These are phyloP conservation scores for Fusarium aywerte DNA, from an alignment of 2,329 filamentous ascomycete genomes.

Conservation along the genomic window DNA sequence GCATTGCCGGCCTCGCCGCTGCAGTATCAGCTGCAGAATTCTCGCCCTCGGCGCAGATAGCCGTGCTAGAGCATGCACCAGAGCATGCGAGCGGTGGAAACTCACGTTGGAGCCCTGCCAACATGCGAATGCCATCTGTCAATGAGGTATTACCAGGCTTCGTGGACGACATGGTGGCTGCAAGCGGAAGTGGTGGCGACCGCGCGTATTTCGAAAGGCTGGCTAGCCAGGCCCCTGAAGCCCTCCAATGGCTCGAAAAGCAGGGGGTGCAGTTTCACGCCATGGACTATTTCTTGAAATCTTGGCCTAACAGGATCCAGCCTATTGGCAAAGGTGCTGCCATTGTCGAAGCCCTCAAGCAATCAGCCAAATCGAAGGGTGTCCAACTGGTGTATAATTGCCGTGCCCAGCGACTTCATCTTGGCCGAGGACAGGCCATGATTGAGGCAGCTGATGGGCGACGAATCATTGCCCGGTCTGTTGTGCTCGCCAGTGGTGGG, in stretches of 20 bases:
- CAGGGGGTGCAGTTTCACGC: conserved; percentile 12
- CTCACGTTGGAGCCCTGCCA: conserved; percentile 25
- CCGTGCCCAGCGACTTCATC: conserved; percentile 15
- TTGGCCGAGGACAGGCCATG: conserved; percentile 1
- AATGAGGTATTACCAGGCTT: conserved; percentile 20
- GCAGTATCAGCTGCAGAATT: conserved; percentile 23
- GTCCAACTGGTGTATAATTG: conserved; percentile 12
- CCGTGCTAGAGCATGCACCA: conserved; percentile 24
- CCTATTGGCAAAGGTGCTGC: conserved; percentile 15
- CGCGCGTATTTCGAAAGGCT: conserved; percentile 12
- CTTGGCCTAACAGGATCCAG: conserved; percentile 15
- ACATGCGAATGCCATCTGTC: conserved; percentile 25
- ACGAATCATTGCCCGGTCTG: conserved; percentile 5
- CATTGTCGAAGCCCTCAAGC: conserved; percentile 11
- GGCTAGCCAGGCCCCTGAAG: conserved; percentile 15
- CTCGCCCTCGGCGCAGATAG: conserved; percentile 22
- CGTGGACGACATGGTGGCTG: conserved; percentile 10
- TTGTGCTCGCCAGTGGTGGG: conserved; percentile 12
- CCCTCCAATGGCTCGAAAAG: conserved; percentile 15
- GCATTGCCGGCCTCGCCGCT: conserved; percentile 21
- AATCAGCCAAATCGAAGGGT: conserved; percentile 16
- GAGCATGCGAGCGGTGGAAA: conserved; percentile 22
- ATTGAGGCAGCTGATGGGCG: conserved; percentile 15
- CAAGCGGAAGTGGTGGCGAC: conserved; percentile 9
- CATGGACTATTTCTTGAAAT: conserved; percentile 17